These are phyloP conservation scores for Carpinus viminea DNA, from an alignment of 306 rosid genomes.

Conservation along the genomic window DNA sequence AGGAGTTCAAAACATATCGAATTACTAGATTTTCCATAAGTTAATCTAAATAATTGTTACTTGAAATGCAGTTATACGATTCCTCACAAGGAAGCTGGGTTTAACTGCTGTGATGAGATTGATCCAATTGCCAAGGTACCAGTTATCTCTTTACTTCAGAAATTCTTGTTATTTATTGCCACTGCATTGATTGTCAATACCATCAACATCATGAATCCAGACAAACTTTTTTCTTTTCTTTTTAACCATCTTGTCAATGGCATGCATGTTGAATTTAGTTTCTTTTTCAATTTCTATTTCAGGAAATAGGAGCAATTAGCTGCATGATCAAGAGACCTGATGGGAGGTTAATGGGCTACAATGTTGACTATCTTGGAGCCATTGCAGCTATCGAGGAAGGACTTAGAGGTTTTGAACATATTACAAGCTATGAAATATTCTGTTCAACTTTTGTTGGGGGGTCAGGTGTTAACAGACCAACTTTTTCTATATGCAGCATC, in stretches of 20 bases:
- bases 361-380: slow-evolving; percentile 69
- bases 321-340: slow-evolving; percentile 66
- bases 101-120: slow-evolving; percentile 57
- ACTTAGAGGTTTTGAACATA: slow-evolving; percentile 46
- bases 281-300: neutral
- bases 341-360: slow-evolving; percentile 58
- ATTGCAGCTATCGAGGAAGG: slow-evolving; percentile 67
- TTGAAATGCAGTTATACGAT: slow-evolving; percentile 48
- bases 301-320: slow-evolving; percentile 71
- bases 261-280: neutral
- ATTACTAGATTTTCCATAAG: too few species aligned
- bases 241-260: neutral
- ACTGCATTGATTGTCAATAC: neutral
- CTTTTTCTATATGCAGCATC: slow-evolving; percentile 28
- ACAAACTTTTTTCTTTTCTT: neutral
- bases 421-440: neutral
- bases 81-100: slow-evolving; percentile 64
- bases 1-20: too few species aligned
- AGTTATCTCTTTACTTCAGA: neutral
- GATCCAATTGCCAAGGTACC: slow-evolving; percentile 62
- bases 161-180: neutral
- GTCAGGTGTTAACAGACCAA: neutral
- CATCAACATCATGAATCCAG: neutral
- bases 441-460: neutral
- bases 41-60: neutral